These are phyloP conservation scores for Tremella fuciformis DNA, from an alignment of 768 basidiomycete species.

Conservation along the genomic window DNA sequence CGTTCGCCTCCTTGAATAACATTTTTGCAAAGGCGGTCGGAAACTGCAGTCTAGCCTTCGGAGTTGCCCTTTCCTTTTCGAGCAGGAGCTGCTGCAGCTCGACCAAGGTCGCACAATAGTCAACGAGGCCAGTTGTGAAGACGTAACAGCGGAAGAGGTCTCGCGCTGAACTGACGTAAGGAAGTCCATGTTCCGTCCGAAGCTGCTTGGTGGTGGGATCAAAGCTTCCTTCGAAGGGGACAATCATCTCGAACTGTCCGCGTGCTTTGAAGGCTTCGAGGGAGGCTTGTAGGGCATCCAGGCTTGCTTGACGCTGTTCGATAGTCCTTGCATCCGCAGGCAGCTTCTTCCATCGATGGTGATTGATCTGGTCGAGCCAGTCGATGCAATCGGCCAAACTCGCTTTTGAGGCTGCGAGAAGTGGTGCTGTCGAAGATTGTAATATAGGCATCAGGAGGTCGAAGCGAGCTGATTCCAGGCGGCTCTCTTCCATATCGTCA, in stretches of 20 bases:
- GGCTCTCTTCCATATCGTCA: constrained; percentile 26
- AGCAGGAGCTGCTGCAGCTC: constrained; percentile 53
- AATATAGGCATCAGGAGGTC: constrained; percentile 48
- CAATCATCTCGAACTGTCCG: constrained; percentile 53
- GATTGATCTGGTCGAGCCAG: constrained; percentile 48
- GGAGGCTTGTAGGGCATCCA: constrained; percentile 11
- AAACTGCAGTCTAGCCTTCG: constrained; percentile 56
- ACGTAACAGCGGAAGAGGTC: constrained; percentile 60
- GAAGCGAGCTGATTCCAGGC: constrained; percentile 17
- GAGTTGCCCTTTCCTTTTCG: constrained; percentile 54
- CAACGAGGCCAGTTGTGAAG: constrained; percentile 56
- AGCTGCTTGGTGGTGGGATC: constrained; percentile 37
- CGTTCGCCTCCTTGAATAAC: constrained; percentile 42
- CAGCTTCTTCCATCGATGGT: constrained; percentile 39
- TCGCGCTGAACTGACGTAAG: constrained; percentile 32
- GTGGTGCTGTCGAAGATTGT: constrained; percentile 25
- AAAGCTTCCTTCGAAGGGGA: constrained; percentile 56
- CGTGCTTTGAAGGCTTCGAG: constrained; percentile 31
- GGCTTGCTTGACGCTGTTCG: constrained; percentile 25
- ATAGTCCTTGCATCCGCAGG: constrained; percentile 10
- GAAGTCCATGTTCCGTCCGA: constrained; percentile 9
- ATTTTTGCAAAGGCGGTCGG: constrained; percentile 56
- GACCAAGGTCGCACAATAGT: constrained; percentile 53
- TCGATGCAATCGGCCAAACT: constrained; percentile 37
- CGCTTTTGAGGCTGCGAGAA: constrained; percentile 32